Percentiles rank a stretch among this genome's conserved stretches.
Evolutionary conservation across 2,329 filamentous ascomycete genomes (phyloP).

Genomic region (Penicillium sp.): DNA sequence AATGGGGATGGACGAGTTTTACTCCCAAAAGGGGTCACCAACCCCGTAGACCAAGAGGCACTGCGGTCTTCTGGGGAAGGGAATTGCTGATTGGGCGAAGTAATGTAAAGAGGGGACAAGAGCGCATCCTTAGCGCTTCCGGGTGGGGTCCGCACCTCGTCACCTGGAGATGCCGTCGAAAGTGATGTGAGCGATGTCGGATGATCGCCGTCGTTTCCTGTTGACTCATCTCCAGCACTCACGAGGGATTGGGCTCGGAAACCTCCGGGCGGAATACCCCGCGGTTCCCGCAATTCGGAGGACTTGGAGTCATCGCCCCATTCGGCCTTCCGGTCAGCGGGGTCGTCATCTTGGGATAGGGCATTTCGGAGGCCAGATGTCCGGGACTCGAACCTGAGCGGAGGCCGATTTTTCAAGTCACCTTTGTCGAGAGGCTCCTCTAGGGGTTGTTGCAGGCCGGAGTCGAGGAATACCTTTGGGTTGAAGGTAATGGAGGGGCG

Average conservation of each 20-base stretch:
- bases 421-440: constrained; percentile 40
- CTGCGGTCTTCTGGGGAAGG: constrained; percentile 41
- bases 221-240: constrained; percentile 24
- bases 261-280: constrained; percentile 26
- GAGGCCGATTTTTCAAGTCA: constrained; percentile 24
- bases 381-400: constrained; percentile 30
- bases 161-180: constrained; percentile 43
- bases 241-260: constrained; percentile 23
- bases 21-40: constrained; percentile 33
- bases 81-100: constrained; percentile 38
- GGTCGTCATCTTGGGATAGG: constrained; percentile 34
- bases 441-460: constrained; percentile 37
- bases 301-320: constrained; percentile 23
- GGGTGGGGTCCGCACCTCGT: constrained; percentile 44
- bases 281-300: constrained; percentile 26
- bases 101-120: constrained; percentile 38
- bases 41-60: constrained; percentile 39
- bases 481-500: constrained; percentile 45
- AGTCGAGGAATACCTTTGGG: constrained; percentile 41
- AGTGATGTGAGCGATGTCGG: constrained; percentile 46
- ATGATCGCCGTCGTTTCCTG: constrained; percentile 32
- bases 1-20: constrained; percentile 36
- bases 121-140: constrained; percentile 35
- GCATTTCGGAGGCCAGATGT: constrained; percentile 37
- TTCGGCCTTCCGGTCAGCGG: constrained; percentile 15